Conservation (phyloP, 225 moss, liverwort and hornwort genomes). For the Pleurozium schreberi region DNA sequence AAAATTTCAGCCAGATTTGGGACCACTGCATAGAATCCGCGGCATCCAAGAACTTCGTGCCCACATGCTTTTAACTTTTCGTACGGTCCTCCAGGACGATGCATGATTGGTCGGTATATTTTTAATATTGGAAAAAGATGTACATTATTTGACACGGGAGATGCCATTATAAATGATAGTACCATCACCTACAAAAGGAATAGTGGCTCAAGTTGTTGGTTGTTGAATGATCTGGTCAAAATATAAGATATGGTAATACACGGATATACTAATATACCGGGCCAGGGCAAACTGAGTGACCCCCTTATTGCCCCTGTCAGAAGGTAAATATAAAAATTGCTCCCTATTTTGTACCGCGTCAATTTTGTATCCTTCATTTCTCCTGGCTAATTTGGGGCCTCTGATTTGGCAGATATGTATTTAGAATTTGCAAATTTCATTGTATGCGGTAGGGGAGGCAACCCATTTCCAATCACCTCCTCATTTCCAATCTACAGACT, state of each 20-base stretch:
- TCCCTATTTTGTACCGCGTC: no score
- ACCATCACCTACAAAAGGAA: background rate
- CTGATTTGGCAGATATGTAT: no score
- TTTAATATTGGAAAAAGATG: background rate
- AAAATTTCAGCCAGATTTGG: background rate
- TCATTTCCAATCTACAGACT: no score
- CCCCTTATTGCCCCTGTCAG: no score
- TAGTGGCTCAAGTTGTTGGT: background rate
- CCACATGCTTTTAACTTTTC: background rate
- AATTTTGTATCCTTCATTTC: no score
- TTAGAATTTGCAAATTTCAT: no score
- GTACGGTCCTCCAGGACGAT: background rate
- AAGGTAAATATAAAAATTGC: no score
- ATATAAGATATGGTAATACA: background rate
- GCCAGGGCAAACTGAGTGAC: no score
- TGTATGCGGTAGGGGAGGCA: no score
- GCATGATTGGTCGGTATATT: background rate
- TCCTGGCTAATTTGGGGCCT: no score
- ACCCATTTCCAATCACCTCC: no score
- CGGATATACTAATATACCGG: background rate
- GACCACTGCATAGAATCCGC: background rate
- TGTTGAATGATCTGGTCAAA: background rate
- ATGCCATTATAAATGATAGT: background rate
- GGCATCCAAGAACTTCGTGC: background rate
- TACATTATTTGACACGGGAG: background rate